phyloP scores from a whole-genome alignment of 768 basidiomycete species.

The Tulasnella sp. region DNA sequence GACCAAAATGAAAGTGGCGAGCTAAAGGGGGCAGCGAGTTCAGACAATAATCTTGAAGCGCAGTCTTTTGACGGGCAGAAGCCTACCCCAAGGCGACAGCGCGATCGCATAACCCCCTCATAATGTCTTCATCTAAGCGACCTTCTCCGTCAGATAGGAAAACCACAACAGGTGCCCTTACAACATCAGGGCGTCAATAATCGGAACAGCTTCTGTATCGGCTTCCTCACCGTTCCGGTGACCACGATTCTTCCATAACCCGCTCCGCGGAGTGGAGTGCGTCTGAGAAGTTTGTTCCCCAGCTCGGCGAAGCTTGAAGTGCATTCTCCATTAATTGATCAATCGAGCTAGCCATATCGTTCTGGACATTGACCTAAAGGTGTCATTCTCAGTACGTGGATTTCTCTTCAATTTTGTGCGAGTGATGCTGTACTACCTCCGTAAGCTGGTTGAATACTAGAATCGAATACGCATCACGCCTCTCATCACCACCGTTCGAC shows the following conservation, averaged over 20 bases:
- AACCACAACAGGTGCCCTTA: slow-evolving; percentile 49
- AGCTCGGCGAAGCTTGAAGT: slow-evolving; percentile 37
- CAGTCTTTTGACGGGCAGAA: too few species aligned
- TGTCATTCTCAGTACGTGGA: too few species aligned
- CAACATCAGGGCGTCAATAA: slow-evolving; percentile 6
- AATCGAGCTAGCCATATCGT: slow-evolving; percentile 50
- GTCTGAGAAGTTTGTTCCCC: slow-evolving; percentile 46
- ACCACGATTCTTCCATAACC: slow-evolving; percentile 50
- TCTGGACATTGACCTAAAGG: slow-evolving; percentile 36
- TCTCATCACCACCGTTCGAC: slow-evolving; percentile 27
- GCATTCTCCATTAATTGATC: slow-evolving; percentile 45
- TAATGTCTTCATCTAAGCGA: slow-evolving; percentile 38
- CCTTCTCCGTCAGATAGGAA: slow-evolving; percentile 59
- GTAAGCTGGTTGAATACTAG: slow-evolving; percentile 44
- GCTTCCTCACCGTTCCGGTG: slow-evolving; percentile 45
- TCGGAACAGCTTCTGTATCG: not conserved
- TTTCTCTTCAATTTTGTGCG: too few species aligned
- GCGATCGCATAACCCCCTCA: slow-evolving; percentile 45
- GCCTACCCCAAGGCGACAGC: slow-evolving; percentile 49
- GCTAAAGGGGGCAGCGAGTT: slow-evolving; percentile 36
- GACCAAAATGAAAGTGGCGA: slow-evolving; percentile 57
- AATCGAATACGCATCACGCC: slow-evolving; percentile 57
- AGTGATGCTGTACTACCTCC: not conserved
- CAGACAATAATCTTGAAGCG: not conserved
- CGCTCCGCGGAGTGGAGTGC: slow-evolving; percentile 42